phyloP scores from a whole-genome alignment of 2,329 filamentous ascomycete species.

The Trichoderma sp. region DNA sequence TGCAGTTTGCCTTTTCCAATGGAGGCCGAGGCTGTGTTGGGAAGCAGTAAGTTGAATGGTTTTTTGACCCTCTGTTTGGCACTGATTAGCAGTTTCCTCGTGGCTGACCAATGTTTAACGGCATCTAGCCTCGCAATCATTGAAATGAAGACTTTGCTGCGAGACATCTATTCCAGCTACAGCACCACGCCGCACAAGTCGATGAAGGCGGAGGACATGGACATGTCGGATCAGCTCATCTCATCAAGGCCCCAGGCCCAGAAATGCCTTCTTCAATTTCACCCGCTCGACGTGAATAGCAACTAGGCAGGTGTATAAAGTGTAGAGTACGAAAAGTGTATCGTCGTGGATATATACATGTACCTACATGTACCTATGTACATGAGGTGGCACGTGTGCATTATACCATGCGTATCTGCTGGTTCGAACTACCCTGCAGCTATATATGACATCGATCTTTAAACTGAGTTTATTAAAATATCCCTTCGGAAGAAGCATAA shows the following conservation, averaged over 20 bases:
- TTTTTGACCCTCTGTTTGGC: neutral
- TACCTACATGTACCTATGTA: too few species aligned
- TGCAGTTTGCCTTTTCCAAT: slow-evolving; percentile 68
- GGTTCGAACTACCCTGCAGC: neutral
- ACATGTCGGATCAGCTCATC: slow-evolving; percentile 69
- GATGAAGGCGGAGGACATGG: slow-evolving; percentile 62
- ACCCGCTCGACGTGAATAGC: slow-evolving; percentile 36
- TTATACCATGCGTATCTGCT: neutral
- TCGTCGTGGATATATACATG: neutral
- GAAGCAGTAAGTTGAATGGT: slow-evolving; percentile 60
- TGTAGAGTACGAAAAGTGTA: neutral
- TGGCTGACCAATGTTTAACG: neutral
- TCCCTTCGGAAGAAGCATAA: neutral
- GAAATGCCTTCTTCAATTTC: slow-evolving; percentile 59
- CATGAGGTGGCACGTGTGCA: neutral
- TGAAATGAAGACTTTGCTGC: slow-evolving; percentile 69
- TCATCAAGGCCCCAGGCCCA: slow-evolving; percentile 65
- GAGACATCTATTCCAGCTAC: slow-evolving; percentile 64
- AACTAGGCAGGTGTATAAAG: neutral
- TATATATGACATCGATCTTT: neutral
- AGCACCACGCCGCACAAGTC: slow-evolving; percentile 57
- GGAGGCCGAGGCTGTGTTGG: slow-evolving; percentile 69
- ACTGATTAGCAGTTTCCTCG: neutral
- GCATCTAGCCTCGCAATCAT: slow-evolving; percentile 57
- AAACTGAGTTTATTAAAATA: neutral